Evolutionary conservation across 202 grass and related monocot species (phyloP).

Genomic region (Musa balbisiana): DNA sequence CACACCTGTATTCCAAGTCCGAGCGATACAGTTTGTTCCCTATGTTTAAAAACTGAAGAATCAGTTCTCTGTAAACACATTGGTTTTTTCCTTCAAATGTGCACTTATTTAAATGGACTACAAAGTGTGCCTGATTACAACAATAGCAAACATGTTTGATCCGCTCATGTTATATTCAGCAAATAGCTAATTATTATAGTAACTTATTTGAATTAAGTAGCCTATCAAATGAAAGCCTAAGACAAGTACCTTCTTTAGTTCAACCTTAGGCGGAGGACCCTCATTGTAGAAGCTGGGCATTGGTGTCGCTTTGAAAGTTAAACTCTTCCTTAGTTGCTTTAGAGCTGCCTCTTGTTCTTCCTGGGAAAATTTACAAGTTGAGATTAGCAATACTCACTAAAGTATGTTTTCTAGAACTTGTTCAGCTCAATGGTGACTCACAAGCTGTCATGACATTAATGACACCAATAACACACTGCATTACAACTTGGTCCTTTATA

Average conservation of each 20-base stretch:
- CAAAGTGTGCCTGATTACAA: too few relatives aligned
- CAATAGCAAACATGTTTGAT: neutral
- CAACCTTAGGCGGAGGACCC: conserved; percentile 5
- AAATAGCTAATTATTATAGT: neutral
- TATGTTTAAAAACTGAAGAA: too few relatives aligned
- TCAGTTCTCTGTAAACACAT: too few relatives aligned
- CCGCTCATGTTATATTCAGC: neutral
- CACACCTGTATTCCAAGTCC: too few relatives aligned
- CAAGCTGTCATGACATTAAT: neutral
- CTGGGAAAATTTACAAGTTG: neutral
- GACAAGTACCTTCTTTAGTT: conserved; percentile 10
- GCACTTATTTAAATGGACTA: too few relatives aligned
- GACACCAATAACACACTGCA: too few relatives aligned
- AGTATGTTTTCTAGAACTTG: neutral
- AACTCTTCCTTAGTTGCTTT: conserved; percentile 12
- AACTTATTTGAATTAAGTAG: neutral
- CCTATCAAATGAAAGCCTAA: neutral
- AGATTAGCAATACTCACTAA: neutral
- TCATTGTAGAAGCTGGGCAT: conserved; percentile 17
- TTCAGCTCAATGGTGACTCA: neutral
- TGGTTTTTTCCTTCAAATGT: too few relatives aligned
- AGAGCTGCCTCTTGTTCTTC: conserved; percentile 19
- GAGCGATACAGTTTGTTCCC: too few relatives aligned
- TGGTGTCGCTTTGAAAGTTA: conserved; percentile 18
- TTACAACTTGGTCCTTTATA: too few relatives aligned